These are phyloP conservation scores for Aethionema arabicum DNA, from an alignment of 345 rosid species.

Conservation along the genomic window DNA sequence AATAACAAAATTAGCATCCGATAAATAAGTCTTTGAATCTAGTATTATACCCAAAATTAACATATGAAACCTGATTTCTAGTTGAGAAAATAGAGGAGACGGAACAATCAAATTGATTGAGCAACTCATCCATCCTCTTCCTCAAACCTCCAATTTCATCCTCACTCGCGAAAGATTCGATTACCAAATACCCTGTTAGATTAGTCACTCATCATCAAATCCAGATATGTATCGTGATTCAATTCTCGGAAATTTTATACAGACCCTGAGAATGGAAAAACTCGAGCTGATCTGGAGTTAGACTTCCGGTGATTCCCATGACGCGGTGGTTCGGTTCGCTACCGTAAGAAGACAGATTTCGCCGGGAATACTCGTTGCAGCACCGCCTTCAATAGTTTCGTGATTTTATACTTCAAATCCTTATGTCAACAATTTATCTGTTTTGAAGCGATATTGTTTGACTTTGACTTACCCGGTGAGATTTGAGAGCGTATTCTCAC, in stretches of 20 bases:
- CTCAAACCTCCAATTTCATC: constrained; percentile 60
- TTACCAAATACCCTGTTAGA: constrained; percentile 63
- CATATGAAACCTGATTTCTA: constrained; percentile 60
- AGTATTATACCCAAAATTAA: neutral
- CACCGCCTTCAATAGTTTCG: neutral
- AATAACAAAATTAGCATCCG: neutral
- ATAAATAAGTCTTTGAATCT: neutral
- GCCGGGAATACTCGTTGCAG: neutral
- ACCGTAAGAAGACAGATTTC: neutral
- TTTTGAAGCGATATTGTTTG: too few species aligned
- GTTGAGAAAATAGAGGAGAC: constrained; percentile 85
- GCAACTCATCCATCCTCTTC: constrained; percentile 69
- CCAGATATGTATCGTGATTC: neutral
- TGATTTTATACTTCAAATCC: too few species aligned
- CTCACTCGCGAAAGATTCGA: constrained; percentile 67
- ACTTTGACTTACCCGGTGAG: too few species aligned
- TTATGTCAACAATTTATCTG: too few species aligned
- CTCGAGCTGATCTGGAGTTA: constrained; percentile 60
- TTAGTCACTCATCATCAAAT: neutral
- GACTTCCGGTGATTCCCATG: constrained; percentile 60
- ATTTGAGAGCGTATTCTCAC: too few species aligned
- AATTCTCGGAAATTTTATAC: neutral
- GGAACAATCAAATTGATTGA: constrained; percentile 59
- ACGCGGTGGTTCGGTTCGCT: constrained; percentile 2
- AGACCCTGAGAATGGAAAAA: constrained; percentile 53